Conservation (phyloP, 768 basidiomycete genomes). For the Boletus huronensis region DNA sequence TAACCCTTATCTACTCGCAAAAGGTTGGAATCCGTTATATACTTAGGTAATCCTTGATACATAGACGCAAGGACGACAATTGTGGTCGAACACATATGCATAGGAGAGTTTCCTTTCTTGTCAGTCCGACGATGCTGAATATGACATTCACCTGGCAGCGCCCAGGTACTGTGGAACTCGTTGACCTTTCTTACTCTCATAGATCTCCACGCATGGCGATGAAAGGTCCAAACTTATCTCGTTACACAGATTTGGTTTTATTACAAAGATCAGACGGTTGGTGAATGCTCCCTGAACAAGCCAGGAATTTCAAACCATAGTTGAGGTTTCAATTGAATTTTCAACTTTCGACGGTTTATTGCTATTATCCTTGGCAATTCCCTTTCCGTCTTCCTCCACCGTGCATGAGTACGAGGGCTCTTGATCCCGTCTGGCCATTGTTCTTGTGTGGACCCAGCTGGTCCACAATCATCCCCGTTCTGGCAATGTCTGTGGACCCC, state of each 20-base stretch:
- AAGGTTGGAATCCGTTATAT: background rate
- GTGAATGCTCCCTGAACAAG: background rate
- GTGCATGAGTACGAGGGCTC: background rate
- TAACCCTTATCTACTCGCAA: background rate
- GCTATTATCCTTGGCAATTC: background rate
- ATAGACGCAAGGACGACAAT: too few species aligned
- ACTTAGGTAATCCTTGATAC: background rate
- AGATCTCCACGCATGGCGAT: background rate
- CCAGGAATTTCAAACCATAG: background rate
- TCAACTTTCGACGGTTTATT: background rate
- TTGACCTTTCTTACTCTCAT: background rate
- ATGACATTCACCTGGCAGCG: background rate
- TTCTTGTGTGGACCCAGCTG: background rate
- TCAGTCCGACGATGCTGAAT: background rate
- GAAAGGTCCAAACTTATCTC: background rate
- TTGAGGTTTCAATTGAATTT: background rate
- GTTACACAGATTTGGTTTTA: background rate
- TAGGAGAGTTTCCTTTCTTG: background rate
- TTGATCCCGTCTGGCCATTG: background rate
- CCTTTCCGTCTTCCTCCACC: background rate
- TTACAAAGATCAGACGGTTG: background rate
- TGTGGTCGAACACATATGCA: background rate
- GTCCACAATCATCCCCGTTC: constrained; percentile 6
- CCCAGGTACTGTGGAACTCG: too few species aligned
- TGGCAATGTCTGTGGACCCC: constrained; percentile 1